Percentiles rank a stretch among this genome's conserved stretches.
Evolutionary conservation across 2,329 filamentous ascomycete species (phyloP).

Genomic region (Akanthomyces muscarius): DNA sequence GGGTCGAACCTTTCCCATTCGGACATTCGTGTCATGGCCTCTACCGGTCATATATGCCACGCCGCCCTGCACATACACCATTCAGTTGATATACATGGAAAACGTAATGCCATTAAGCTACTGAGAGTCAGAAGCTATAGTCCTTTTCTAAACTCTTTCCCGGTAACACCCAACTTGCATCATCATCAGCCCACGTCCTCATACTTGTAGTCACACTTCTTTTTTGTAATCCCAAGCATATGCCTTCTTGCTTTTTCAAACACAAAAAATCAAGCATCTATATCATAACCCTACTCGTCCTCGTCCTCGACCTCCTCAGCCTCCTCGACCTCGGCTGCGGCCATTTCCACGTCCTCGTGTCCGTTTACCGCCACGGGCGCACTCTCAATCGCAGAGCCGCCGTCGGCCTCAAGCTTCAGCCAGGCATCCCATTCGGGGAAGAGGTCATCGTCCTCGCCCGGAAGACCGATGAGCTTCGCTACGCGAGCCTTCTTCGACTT

Average conservation of each 20-base stretch:
- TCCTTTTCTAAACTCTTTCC: conserved; percentile 13
- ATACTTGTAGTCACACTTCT: conserved; percentile 10
- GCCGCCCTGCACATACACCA: background rate
- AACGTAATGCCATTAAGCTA: conserved; percentile 15
- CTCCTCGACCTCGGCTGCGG: conserved; percentile 23
- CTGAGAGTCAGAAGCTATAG: conserved; percentile 10
- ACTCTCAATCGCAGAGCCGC: conserved; percentile 36
- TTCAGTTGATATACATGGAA: background rate
- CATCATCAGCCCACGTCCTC: background rate
- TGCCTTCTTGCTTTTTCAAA: conserved; percentile 3
- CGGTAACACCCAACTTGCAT: conserved; percentile 7
- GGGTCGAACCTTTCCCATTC: background rate
- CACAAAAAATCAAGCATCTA: conserved; percentile 6
- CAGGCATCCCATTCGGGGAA: conserved; percentile 98
- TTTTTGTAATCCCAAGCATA: conserved; percentile 10
- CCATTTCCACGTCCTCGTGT: conserved; percentile 22
- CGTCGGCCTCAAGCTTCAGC: conserved; percentile 73
- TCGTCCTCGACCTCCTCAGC: conserved; percentile 25
- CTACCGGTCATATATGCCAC: background rate
- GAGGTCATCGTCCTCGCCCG: conserved; percentile 77
- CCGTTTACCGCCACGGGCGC: conserved; percentile 10
- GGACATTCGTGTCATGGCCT: too few species aligned
- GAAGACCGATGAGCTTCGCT: conserved; percentile 75
- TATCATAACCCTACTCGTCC: conserved; percentile 21
- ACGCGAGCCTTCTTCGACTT: conserved; percentile 82